Percentiles rank a stretch among this genome's conserved stretches.
These are phyloP conservation scores for Neurospora sp. DNA, from an alignment of 495 filamentous ascomycete genomes.

Conservation along the genomic window DNA sequence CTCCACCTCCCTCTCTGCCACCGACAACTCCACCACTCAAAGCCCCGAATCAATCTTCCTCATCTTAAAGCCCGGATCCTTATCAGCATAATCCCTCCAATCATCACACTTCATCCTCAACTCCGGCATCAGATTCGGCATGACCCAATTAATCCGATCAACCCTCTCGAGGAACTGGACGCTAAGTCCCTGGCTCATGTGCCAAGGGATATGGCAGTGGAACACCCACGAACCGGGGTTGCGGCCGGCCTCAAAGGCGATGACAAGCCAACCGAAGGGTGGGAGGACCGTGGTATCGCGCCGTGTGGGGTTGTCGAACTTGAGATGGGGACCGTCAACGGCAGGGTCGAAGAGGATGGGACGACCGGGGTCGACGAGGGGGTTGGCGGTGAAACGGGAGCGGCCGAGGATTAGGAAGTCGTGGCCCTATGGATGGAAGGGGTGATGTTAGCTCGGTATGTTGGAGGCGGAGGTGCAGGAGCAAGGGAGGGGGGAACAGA, in stretches of 20 bases:
- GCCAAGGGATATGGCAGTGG: slow-evolving; percentile 40
- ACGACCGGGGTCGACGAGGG: not conserved
- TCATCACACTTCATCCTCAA: not conserved
- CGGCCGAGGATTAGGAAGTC: slow-evolving; percentile 47
- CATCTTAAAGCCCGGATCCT: not conserved
- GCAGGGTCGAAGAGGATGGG: slow-evolving; percentile 1
- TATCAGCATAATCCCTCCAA: not conserved
- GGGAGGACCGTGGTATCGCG: slow-evolving; percentile 32
- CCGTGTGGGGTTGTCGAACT: slow-evolving; percentile 26
- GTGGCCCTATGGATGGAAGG: slow-evolving; percentile 26
- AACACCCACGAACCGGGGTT: slow-evolving; percentile 34
- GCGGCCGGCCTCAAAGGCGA: slow-evolving; percentile 29
- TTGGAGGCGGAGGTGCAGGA: not conserved
- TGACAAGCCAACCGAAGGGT: slow-evolving; percentile 18
- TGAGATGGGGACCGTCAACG: slow-evolving; percentile 13
- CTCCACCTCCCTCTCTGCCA: not conserved
- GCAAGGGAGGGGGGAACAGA: not conserved
- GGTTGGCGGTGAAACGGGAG: slow-evolving; percentile 3
- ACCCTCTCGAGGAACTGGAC: slow-evolving; percentile 32
- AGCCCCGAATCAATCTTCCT: not conserved
- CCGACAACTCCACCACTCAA: not conserved
- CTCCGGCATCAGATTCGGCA: not conserved
- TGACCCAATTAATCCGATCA: not conserved
- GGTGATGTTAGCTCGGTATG: not conserved
- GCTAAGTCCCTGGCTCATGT: slow-evolving; percentile 34